These are phyloP conservation scores for Linnemannia elongata DNA, from an alignment of 192 early-diverging fungal species.

Conservation along the genomic window DNA sequence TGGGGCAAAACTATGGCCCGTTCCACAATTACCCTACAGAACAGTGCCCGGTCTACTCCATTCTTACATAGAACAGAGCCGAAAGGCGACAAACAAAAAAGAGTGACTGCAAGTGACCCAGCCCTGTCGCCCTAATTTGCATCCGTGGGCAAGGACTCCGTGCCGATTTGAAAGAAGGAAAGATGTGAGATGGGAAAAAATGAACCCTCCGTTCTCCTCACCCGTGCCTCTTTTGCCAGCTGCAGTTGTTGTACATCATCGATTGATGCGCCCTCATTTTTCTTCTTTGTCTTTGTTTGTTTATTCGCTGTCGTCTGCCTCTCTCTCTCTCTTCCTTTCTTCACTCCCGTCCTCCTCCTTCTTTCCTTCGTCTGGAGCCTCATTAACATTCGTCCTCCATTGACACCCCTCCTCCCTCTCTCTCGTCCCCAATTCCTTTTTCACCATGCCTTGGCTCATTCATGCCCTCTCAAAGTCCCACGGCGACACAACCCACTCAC, in stretches of 20 bases:
- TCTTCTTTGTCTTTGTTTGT: background rate
- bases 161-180: background rate
- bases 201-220: background rate
- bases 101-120: no score
- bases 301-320: background rate
- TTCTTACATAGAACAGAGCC: background rate
- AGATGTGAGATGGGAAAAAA: background rate
- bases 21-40: background rate
- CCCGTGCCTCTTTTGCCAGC: background rate
- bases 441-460: slow-evolving; percentile 4
- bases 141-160: background rate
- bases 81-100: no score
- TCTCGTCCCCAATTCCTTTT: background rate
- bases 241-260: background rate
- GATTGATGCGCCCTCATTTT: background rate
- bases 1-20: background rate
- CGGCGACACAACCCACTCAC: background rate
- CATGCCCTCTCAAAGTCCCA: background rate
- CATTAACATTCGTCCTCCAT: background rate
- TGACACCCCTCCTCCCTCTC: background rate
- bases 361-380: background rate
- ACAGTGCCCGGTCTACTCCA: background rate
- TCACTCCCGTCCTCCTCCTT: background rate
- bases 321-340: background rate
- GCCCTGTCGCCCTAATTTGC: background rate